Conservation (phyloP, 1,284 basidiomycete species). For the Pascua guehoae region DNA sequence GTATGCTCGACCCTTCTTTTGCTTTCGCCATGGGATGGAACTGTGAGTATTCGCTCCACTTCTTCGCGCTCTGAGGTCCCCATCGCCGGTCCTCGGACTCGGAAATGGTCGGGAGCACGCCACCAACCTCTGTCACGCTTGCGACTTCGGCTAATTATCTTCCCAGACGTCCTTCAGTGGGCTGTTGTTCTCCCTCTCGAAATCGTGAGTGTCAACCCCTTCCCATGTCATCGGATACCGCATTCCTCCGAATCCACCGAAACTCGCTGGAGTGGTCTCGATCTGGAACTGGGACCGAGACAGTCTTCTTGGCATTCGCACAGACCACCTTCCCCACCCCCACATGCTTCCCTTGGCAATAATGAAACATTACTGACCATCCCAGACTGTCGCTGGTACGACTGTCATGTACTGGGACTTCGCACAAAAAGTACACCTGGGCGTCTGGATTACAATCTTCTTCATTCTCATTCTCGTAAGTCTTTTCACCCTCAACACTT, state of each 20-base stretch:
- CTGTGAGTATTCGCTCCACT: conserved; percentile 21
- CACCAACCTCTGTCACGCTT: no score
- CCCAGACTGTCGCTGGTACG: conserved; percentile 42
- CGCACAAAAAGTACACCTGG: conserved; percentile 31
- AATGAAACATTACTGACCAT: background rate
- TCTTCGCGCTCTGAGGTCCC: background rate
- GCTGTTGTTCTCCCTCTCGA: conserved; percentile 47
- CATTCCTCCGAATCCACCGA: no score
- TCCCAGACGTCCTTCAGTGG: conserved; percentile 36
- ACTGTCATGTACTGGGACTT: conserved; percentile 44
- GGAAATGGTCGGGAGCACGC: no score
- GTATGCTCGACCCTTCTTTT: conserved; percentile 42
- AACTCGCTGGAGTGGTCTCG: no score
- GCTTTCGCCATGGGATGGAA: conserved; percentile 49
- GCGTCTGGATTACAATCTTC: conserved; percentile 50
- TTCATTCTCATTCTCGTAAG: conserved; percentile 32
- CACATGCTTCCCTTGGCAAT: no score
- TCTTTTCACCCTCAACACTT: background rate
- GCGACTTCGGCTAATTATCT: no score
- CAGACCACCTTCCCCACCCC: no score
- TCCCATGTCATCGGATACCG: no score
- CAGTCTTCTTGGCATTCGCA: no score
- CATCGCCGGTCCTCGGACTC: background rate
- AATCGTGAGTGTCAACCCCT: conserved; percentile 18
- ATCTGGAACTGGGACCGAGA: no score